Conservation (phyloP, 768 basidiomycete species). For the Strobilomyces confusus region DNA sequence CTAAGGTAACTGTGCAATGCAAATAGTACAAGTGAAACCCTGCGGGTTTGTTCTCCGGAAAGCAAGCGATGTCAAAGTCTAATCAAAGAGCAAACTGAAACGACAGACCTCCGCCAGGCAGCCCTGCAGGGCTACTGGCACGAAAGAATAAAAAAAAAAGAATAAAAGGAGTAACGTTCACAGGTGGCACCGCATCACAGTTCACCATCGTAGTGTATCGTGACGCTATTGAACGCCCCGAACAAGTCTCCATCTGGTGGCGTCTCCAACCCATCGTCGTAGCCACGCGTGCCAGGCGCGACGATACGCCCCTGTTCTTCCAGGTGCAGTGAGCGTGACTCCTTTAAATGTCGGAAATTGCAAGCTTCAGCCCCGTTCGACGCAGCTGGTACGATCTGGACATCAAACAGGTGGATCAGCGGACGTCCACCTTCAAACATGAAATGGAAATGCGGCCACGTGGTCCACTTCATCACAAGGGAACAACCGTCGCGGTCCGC, state of each 20-base stretch:
- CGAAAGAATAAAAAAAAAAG: constrained; percentile 8
- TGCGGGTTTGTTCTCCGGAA: constrained; percentile 15
- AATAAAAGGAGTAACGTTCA: no score
- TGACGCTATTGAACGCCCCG: constrained; percentile 87
- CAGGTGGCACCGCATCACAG: constrained; percentile 15
- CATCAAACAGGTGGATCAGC: constrained; percentile 23
- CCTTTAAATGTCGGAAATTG: constrained; percentile 88
- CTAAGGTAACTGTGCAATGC: constrained; percentile 25
- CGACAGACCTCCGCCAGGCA: constrained; percentile 15
- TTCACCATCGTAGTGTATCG: constrained; percentile 80
- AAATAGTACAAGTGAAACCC: constrained; percentile 34
- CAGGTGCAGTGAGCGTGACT: constrained; percentile 87
- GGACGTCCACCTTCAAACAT: constrained; percentile 16
- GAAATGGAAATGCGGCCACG: constrained; percentile 12
- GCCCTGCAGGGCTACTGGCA: constrained; percentile 1
- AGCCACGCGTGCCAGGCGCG: constrained; percentile 38
- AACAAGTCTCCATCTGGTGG: constrained; percentile 64
- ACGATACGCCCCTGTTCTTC: constrained; percentile 54
- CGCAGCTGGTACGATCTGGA: constrained; percentile 71
- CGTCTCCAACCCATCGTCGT: constrained; percentile 43
- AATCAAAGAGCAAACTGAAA: constrained; percentile 17
- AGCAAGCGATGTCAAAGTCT: constrained; percentile 22
- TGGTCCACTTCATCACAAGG: constrained; percentile 1
- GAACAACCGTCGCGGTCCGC: background rate
- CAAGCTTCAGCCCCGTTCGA: constrained; percentile 79